Base-by-base conservation (phyloP, 305 asterid genomes). In the Andrographis paniculata region DNA sequence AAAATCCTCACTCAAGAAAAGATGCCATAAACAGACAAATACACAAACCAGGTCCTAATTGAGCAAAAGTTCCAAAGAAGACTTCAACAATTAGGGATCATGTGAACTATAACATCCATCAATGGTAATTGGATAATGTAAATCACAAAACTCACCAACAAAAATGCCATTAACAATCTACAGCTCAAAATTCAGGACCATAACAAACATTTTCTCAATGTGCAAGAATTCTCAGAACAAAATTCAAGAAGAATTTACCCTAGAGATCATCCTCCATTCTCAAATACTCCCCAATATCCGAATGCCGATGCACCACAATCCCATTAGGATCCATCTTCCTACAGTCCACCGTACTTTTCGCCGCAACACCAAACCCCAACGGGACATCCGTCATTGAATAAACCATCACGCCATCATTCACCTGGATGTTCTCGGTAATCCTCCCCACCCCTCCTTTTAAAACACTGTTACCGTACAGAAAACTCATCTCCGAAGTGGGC, bases 271-370 rank as follows among this genome's bases (percentile, higher is more conserved):
- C 97, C 57, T 84, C 95, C 83, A 69, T 77, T 65, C 97, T 78
- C 84, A 89, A 67, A 64, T 82, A 89, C 75, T 89, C 97, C 44
- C 94, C 97, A 48, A 79, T 72, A 64, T 89, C 97, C 0, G 93
- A 70, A 39, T 89, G 95, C 23, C 86, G 74, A 60, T 82, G 87
- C 17, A 89, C 93, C 2, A 89, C 94, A 39, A 69, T 82, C 44
- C 93, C 94, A 64, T 85, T 85, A 0, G 95, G 97, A 41, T 86
- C 95, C 84, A 78, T 80, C 55, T 82, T 89, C 77, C 95, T 43
- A 23, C 94, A 79, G 66, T 82, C 93, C 52, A 68, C 82, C 0
- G 95, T 85, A 24, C 87, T 72, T 80, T 78, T 85, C 2, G 97
- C 95, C 0, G 95, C 97, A 21, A 82, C 82, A 1, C 95, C 95